Percentiles rank a stretch among this genome's conserved stretches.
Conservation (phyloP, 306 rosid species). For the Castanea sativa region DNA sequence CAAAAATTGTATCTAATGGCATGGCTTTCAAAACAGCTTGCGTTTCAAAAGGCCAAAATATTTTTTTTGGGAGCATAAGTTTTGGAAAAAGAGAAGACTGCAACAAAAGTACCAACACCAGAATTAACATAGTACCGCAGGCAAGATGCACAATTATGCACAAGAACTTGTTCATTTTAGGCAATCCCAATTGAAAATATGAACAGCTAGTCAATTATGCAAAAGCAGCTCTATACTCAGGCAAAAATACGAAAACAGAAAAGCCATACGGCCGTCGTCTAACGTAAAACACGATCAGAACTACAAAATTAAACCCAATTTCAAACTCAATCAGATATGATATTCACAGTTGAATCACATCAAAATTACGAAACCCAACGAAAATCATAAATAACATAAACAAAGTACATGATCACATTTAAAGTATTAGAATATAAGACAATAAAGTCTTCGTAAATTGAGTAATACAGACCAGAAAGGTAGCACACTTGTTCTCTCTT, state of each 20-base stretch:
- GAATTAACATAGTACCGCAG: neutral
- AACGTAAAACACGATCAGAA: neutral
- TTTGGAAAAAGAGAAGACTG: no score
- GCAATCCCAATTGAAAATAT: neutral
- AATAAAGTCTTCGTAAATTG: conserved; percentile 17
- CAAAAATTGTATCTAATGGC: no score
- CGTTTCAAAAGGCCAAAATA: no score
- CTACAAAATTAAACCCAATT: neutral
- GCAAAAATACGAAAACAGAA: neutral
- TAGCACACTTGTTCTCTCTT: neutral
- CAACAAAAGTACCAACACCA: neutral
- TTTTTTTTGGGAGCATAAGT: no score
- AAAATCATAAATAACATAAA: neutral
- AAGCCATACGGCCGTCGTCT: neutral
- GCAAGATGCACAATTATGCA: neutral
- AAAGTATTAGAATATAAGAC: neutral
- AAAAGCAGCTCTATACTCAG: neutral
- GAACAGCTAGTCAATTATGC: neutral
- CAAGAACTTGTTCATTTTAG: neutral
- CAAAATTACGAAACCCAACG: neutral
- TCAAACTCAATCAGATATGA: neutral
- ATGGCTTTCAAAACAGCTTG: no score
- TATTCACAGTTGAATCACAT: neutral
- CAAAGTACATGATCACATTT: neutral
- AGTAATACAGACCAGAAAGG: conserved; percentile 22